phyloP scores from a whole-genome alignment of 2,329 filamentous ascomycete genomes.

The Pseudogymnoascus verrucosus region DNA sequence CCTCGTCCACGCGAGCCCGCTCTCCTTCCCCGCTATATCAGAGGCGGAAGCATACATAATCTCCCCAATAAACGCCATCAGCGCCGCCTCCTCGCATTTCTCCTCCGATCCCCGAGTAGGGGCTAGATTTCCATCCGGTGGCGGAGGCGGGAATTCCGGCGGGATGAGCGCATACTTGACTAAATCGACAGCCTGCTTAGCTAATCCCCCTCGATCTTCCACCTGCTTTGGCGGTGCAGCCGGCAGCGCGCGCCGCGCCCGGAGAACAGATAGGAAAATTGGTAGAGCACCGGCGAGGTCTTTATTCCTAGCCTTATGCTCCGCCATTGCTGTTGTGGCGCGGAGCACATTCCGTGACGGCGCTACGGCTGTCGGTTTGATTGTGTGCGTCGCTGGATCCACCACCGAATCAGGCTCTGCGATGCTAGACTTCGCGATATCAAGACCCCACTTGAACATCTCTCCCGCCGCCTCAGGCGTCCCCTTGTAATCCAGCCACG shows the following conservation, averaged over 20 bases:
- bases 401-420: constrained; percentile 41
- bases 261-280: constrained; percentile 76
- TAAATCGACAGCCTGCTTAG: constrained; percentile 23
- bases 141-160: constrained; percentile 62
- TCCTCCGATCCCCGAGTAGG: constrained; percentile 57
- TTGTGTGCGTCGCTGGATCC: constrained; percentile 53
- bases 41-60: constrained; percentile 69
- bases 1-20: constrained; percentile 81
- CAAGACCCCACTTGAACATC: constrained; percentile 68
- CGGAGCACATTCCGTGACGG: constrained; percentile 69
- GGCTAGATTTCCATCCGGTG: constrained; percentile 59
- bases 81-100: constrained; percentile 73
- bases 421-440: constrained; percentile 58
- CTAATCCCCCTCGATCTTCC: constrained; percentile 17
- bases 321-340: constrained; percentile 68
- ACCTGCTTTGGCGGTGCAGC: constrained; percentile 22
- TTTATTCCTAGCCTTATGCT: constrained; percentile 64
- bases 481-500: constrained; percentile 75
- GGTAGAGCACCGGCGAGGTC: constrained; percentile 65
- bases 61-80: constrained; percentile 89
- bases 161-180: constrained; percentile 33
- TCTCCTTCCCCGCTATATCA: constrained; percentile 41
- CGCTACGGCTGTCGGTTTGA: constrained; percentile 49
- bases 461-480: constrained; percentile 56
- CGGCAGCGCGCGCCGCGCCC: constrained; percentile 59